A percentile compares a stretch with the other conserved stretches of the same genome.
Conservation (phyloP, 2,329 filamentous ascomycete genomes). For the Beauveria brongniartii region DNA sequence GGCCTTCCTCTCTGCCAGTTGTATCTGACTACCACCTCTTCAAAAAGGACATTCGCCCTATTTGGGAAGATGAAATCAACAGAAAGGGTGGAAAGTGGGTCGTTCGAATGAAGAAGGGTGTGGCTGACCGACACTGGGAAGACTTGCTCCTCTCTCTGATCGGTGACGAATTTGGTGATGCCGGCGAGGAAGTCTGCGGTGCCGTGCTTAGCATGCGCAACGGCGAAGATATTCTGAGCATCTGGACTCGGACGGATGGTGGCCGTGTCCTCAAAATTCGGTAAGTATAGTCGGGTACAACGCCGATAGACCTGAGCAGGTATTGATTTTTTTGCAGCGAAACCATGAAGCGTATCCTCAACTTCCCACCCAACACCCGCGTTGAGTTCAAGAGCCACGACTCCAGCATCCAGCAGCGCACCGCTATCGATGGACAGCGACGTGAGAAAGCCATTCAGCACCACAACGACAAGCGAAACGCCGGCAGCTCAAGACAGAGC, state of each 20-base stretch:
- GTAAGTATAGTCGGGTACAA: slow-evolving; percentile 39
- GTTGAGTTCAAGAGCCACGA: slow-evolving; percentile 96
- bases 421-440: slow-evolving; percentile 82
- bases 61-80: slow-evolving; percentile 98
- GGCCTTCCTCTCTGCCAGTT: slow-evolving; percentile 76
- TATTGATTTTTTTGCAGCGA: slow-evolving; percentile 49
- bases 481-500: slow-evolving; percentile 24
- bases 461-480: slow-evolving; percentile 32
- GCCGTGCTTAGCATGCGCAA: slow-evolving; percentile 90
- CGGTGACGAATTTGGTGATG: slow-evolving; percentile 89
- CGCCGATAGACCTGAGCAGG: background rate
- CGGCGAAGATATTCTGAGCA: slow-evolving; percentile 93
- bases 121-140: slow-evolving; percentile 96
- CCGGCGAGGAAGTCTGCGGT: slow-evolving; percentile 88
- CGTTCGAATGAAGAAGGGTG: slow-evolving; percentile 91
- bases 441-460: slow-evolving; percentile 66
- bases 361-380: slow-evolving; percentile 79
- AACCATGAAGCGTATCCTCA: slow-evolving; percentile 84
- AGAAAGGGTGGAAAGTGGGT: slow-evolving; percentile 97
- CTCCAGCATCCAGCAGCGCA: slow-evolving; percentile 86
- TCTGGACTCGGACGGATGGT: slow-evolving; percentile 93
- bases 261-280: slow-evolving; percentile 93
- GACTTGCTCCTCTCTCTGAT: slow-evolving; percentile 83
- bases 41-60: slow-evolving; percentile 89
- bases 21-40: slow-evolving; percentile 98